Base-by-base conservation (phyloP, 345 rosid genomes). In the Barbarea vulgaris region DNA sequence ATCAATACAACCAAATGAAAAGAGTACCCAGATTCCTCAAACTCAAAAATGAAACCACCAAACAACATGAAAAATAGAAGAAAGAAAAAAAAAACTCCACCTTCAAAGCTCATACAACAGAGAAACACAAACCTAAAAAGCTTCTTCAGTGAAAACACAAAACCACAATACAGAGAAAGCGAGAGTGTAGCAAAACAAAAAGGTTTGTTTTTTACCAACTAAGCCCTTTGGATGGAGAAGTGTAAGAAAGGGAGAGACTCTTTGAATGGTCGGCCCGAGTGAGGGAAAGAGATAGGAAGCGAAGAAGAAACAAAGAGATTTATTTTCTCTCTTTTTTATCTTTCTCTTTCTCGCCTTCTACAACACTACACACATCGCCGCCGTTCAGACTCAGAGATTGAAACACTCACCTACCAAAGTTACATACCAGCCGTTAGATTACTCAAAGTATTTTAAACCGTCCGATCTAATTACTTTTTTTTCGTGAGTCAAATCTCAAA, bases 281-380 rank as follows among this genome's bases (percentile, higher is more conserved):
- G 63, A 57, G 75, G 75, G 77, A 77, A 19, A 72, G 77, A 77
- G 72, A 77, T 71, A 50, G 77, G 67, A 41, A 64, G 30, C 24
- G 37, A 37, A 69, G 64, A 51, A 18, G 24, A 66, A 4, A 75
- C 64, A 33, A 41, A 48, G 28, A 37, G 68, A 37, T 57, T 24
- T 41, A 37, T 57, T 24, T 41, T 22, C 67, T 50, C 28, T 24
- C 11, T 9, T 21, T 19, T 64, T 55, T 42, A 31, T 46, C n/a
- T n/a, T n/a, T 17, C 18, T 57, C 3, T 12, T 24, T 42, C 69
- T 63, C 61, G 48, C 18, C 48, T 44, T 44, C 19, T 6, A 0
- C 48, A 15, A 44, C 48, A 44, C 48, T 15, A n/a, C 48, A 44
- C 48, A 21, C 73, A 74, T 67, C 68, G 79, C 79, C 79, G 68